Base-by-base conservation (phyloP, 495 filamentous ascomycete genomes). In the Apodospora peruviana region DNA sequence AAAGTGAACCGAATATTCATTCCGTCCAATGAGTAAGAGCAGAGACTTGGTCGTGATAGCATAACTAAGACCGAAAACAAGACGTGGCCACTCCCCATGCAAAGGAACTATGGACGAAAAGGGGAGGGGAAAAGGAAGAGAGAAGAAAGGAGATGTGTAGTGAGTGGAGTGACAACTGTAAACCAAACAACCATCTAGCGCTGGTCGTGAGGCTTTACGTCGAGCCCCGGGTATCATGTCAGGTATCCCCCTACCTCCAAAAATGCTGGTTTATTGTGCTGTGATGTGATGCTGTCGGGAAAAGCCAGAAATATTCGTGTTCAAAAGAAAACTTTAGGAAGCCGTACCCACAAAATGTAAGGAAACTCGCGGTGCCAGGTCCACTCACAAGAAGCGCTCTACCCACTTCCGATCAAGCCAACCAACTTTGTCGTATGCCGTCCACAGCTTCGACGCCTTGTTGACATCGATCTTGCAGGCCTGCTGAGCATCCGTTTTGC, bases 391-490 rank as follows among this genome's bases (percentile, higher is more conserved):
- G 58, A 75, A 79, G 38, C 75, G 52, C 45, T 67, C 58, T 55
- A 91, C 83, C 68, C 73, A 79, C 37, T 79, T 65, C 11, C 73
- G 68, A 25, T 87, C 76, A 56, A 96, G 85, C 89, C 91, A 96
- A 45, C 89, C 89, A 41, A 95, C 87, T 43, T 83, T 84, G 18
- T 96, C 87, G 61, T 87, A 98, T 22, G 89, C 90, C 36, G 84
- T 83, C 90, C 90, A 96, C 43, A 98, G 77, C 66, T 93, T 94
- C 58, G 88, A 95, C 22, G 93, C 90, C 76, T 98, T 98, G 74
- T 96, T 96, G 66, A 96, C 93, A 64, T 98, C 93, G 51, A 96
- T 96, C 75, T 94, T 94, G 80, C 90, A 95, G 21, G 89, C 89
- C 65, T 95, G 88, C 66, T 98, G 93, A 25, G 90, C 88, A 64